Evolutionary conservation across 805 yeast species (phyloP).

Genomic region (Wickerhamomyces bovis): DNA sequence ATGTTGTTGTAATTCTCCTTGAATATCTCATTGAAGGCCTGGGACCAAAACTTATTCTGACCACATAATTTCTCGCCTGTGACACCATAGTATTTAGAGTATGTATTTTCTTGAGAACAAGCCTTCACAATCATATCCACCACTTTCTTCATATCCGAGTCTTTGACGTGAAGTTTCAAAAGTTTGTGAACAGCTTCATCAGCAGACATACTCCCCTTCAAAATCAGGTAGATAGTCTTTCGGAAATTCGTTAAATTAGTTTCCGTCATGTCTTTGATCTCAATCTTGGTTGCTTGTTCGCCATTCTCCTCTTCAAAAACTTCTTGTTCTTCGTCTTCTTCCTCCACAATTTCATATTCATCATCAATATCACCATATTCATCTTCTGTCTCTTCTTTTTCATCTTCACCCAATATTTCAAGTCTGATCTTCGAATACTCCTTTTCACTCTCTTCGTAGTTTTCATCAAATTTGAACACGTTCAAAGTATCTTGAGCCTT

Average conservation of each 20-base stretch:
- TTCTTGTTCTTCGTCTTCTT: slow-evolving; percentile 35
- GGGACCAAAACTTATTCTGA: slow-evolving; percentile 50
- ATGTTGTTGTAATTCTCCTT: slow-evolving; percentile 47
- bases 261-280: slow-evolving; percentile 62
- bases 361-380: slow-evolving; percentile 30
- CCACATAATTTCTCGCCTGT: slow-evolving; percentile 61
- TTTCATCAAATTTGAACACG: slow-evolving; percentile 43
- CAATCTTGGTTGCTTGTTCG: slow-evolving; percentile 5
- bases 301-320: slow-evolving; percentile 17
- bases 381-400: slow-evolving; percentile 41
- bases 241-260: slow-evolving; percentile 57
- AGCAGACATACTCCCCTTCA: slow-evolving; percentile 86
- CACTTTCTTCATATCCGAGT: slow-evolving; percentile 43
- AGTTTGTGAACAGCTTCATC: slow-evolving; percentile 92
- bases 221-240: slow-evolving; percentile 70
- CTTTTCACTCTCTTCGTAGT: slow-evolving; percentile 44
- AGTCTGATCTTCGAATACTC: slow-evolving; percentile 35
- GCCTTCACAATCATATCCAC: slow-evolving; percentile 73
- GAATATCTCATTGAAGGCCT: slow-evolving; percentile 48
- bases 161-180: slow-evolving; percentile 40
- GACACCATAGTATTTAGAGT: slow-evolving; percentile 78
- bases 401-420: slow-evolving; percentile 15
- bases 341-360: slow-evolving; percentile 29
- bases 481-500: slow-evolving; percentile 42
- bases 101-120: slow-evolving; percentile 80